Evolutionary conservation across 352 stramenopile genomes (phyloP).

Genomic region (Phytopythium montanum): DNA sequence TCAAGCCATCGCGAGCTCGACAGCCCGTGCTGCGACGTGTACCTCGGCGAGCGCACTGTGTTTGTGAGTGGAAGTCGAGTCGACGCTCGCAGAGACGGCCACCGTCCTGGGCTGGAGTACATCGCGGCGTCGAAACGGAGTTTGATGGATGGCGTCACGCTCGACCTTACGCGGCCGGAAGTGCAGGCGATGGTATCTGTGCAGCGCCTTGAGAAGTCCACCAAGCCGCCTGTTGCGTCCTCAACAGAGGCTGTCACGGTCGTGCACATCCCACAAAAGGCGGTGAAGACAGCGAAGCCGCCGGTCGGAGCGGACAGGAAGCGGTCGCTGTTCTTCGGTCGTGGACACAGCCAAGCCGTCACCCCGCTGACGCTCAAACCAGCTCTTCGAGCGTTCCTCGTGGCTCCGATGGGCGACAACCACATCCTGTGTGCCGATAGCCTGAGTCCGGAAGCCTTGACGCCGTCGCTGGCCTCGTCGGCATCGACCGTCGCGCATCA

Average conservation of each 20-base stretch:
- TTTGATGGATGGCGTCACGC: conserved; percentile 36
- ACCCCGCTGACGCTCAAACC: conserved; percentile 21
- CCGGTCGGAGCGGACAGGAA: background rate
- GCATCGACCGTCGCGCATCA: conserved; percentile 10
- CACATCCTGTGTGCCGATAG: conserved; percentile 59
- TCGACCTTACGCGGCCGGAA: conserved; percentile 21
- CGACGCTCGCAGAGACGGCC: conserved; percentile 4
- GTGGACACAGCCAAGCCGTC: background rate
- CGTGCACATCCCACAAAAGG: conserved; percentile 28
- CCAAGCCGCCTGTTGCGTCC: background rate
- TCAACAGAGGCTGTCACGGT: conserved; percentile 1
- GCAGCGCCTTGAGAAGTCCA: conserved; percentile 32
- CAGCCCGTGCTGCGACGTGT: conserved; percentile 31
- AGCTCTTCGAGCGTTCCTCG: conserved; percentile 32
- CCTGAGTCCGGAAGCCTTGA: conserved; percentile 43
- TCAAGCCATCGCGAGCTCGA: conserved; percentile 11
- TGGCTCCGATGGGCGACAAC: conserved; percentile 44
- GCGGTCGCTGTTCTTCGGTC: background rate
- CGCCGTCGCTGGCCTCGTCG: conserved; percentile 8
- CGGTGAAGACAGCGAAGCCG: background rate
- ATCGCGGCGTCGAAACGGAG: conserved; percentile 39
- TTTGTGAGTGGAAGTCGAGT: background rate
- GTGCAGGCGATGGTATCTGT: conserved; percentile 34
- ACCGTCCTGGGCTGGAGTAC: conserved; percentile 17
- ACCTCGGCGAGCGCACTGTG: conserved; percentile 36